phyloP scores from a whole-genome alignment of 2,329 filamentous ascomycete genomes.

The Cladosporium sphaerospermum region DNA sequence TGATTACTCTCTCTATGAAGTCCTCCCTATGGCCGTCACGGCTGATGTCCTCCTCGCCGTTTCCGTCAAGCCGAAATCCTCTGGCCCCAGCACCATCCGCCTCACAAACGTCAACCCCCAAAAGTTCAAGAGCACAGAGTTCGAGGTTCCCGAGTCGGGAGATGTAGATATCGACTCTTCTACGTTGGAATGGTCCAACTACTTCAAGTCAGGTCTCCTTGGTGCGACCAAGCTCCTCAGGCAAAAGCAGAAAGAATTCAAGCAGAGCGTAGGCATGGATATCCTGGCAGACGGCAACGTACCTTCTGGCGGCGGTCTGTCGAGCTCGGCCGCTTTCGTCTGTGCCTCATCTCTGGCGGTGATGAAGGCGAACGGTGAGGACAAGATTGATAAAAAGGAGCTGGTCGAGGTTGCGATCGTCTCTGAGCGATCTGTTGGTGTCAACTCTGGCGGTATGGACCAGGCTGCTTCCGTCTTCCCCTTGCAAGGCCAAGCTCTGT shows the following conservation, averaged over 20 bases:
- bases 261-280: slow-evolving; percentile 71
- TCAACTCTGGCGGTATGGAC: slow-evolving; percentile 98
- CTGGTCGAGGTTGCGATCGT: slow-evolving; percentile 90
- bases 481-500: slow-evolving; percentile 74
- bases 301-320: slow-evolving; percentile 84
- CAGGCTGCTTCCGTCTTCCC: slow-evolving; percentile 95
- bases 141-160: slow-evolving; percentile 58
- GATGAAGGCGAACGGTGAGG: slow-evolving; percentile 75
- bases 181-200: slow-evolving; percentile 92
- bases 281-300: slow-evolving; percentile 88
- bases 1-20: slow-evolving; percentile 94
- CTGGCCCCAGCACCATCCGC: slow-evolving; percentile 57
- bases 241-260: slow-evolving; percentile 54
- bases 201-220: slow-evolving; percentile 87
- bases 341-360: slow-evolving; percentile 84
- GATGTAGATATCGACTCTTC: slow-evolving; percentile 68
- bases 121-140: slow-evolving; percentile 70
- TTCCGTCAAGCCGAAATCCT: slow-evolving; percentile 46
- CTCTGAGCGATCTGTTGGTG: slow-evolving; percentile 86
- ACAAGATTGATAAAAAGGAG: slow-evolving; percentile 78
- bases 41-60: slow-evolving; percentile 88
- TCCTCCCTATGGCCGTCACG: slow-evolving; percentile 90
- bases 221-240: slow-evolving; percentile 75
- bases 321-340: slow-evolving; percentile 89
- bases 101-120: slow-evolving; percentile 71